Conservation (phyloP, 2,329 filamentous ascomycete genomes). For the Dactylellina drechsleri region DNA sequence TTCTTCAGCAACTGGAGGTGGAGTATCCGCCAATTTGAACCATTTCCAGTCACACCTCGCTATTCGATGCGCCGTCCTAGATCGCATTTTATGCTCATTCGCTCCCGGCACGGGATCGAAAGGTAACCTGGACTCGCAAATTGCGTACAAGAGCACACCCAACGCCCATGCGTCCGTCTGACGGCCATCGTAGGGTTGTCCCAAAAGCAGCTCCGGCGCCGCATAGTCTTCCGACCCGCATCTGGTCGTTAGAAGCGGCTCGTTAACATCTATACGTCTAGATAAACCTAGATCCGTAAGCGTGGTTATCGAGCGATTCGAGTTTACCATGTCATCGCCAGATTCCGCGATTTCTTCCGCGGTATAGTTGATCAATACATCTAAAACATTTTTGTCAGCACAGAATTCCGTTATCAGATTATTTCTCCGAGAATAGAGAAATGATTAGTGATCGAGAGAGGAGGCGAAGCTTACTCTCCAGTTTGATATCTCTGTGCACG, state of each 20-base stretch:
- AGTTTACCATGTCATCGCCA: conserved; percentile 71
- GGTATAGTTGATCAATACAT: conserved; percentile 89
- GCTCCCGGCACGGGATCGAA: conserved; percentile 89
- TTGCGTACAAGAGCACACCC: conserved; percentile 89
- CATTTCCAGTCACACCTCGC: conserved; percentile 95
- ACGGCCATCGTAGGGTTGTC: conserved; percentile 91
- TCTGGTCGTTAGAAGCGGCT: conserved; percentile 88
- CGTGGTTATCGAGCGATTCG: conserved; percentile 84
- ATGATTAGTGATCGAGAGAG: conserved; percentile 7
- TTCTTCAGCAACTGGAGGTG: conserved; percentile 67
- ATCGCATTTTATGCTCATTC: conserved; percentile 78
- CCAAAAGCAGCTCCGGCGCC: conserved; percentile 94
- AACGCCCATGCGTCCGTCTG: conserved; percentile 94
- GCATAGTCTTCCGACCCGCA: conserved; percentile 98
- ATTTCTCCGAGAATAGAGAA: not conserved
- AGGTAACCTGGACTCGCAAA: conserved; percentile 90
- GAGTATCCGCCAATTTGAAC: conserved; percentile 68
- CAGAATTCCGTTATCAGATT: too few species aligned
- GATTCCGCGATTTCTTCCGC: conserved; percentile 68
- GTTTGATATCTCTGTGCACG: conserved; percentile 96
- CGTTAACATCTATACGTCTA: conserved; percentile 78
- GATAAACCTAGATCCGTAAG: conserved; percentile 92
- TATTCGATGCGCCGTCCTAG: conserved; percentile 90
- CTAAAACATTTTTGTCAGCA: conserved; percentile 63
- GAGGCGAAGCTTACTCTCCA: conserved; percentile 76